These are phyloP conservation scores for Rhodotorula taiwanensis DNA, from an alignment of 768 basidiomycete species.

Conservation along the genomic window DNA sequence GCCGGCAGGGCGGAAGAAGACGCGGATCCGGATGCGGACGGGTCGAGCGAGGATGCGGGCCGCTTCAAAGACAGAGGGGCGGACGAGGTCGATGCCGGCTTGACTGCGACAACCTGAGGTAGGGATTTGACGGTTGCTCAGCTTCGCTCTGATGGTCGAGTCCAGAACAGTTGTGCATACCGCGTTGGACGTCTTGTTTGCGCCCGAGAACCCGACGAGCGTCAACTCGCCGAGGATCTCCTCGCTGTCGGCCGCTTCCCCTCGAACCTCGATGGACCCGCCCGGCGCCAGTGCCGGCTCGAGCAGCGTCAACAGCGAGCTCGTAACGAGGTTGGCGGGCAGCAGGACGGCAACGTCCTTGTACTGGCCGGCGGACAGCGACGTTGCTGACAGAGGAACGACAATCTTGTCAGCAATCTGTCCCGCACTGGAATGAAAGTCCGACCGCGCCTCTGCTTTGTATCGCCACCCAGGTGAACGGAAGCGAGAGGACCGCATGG, in stretches of 20 bases:
- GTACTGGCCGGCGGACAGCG: constrained; percentile 27
- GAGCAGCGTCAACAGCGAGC: constrained; percentile 48
- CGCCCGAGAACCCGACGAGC: constrained; percentile 20
- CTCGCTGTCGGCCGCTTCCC: constrained; percentile 22
- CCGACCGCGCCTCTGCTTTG: no score
- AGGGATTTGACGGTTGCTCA: background rate
- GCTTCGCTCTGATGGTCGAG: background rate
- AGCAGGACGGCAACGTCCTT: constrained; percentile 56
- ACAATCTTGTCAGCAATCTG: background rate
- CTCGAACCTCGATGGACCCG: constrained; percentile 20
- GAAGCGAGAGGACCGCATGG: no score
- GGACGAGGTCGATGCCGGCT: constrained; percentile 45
- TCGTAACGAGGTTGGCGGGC: constrained; percentile 56
- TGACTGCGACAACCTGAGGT: constrained; percentile 51
- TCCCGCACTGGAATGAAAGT: no score
- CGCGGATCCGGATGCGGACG: background rate
- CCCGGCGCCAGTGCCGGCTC: constrained; percentile 27
- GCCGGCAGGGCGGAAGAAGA: constrained; percentile 16
- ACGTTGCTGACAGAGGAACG: constrained; percentile 26
- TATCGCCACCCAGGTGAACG: no score
- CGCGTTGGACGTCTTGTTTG: constrained; percentile 3
- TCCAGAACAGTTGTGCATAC: background rate
- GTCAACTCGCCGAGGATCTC: constrained; percentile 27
- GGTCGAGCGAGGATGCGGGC: constrained; percentile 28
- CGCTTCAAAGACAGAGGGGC: constrained; percentile 49